Conservation (phyloP, 805 yeast species). For the Candida ipomoeae region DNA sequence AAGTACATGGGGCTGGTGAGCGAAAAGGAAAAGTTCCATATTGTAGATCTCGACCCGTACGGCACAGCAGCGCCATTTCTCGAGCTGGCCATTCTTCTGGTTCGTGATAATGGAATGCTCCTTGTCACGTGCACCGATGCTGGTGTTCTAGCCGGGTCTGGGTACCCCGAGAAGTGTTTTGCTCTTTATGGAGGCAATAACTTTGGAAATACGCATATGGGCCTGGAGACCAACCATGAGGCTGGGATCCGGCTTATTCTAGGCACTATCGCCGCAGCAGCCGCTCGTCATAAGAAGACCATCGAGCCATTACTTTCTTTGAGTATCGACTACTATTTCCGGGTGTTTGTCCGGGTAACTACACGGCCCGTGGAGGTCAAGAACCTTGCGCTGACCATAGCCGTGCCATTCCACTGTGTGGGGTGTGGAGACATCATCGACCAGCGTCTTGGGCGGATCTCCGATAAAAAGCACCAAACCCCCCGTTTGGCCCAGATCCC, state of each 20-base stretch:
- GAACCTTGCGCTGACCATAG: slow-evolving; percentile 68
- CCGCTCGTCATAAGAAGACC: slow-evolving; percentile 83
- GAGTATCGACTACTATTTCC: slow-evolving; percentile 88
- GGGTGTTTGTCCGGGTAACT: slow-evolving; percentile 75
- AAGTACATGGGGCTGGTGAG: slow-evolving; percentile 58
- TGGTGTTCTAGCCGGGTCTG: slow-evolving; percentile 92
- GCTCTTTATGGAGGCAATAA: slow-evolving; percentile 93
- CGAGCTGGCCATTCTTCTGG: slow-evolving; percentile 82
- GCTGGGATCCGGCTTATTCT: slow-evolving; percentile 85
- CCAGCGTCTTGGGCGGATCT: slow-evolving; percentile 71
- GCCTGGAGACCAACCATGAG: slow-evolving; percentile 81
- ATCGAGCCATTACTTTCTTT: slow-evolving; percentile 84
- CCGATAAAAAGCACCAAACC: slow-evolving; percentile 51
- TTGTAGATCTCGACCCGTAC: slow-evolving; percentile 93
- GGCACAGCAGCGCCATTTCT: slow-evolving; percentile 96
- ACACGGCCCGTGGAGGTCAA: slow-evolving; percentile 82
- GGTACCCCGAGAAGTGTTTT: slow-evolving; percentile 95
- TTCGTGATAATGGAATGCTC: slow-evolving; percentile 80
- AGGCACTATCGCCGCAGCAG: slow-evolving; percentile 69
- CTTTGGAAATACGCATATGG: slow-evolving; percentile 51
- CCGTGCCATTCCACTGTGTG: slow-evolving; percentile 76
- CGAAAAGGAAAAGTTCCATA: slow-evolving; percentile 57
- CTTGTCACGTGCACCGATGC: slow-evolving; percentile 95
- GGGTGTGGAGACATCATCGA: slow-evolving; percentile 74
- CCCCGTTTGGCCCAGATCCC: slow-evolving; percentile 55